Base-by-base conservation (phyloP, 495 filamentous ascomycete species). In the Trichoderma erinaceum region DNA sequence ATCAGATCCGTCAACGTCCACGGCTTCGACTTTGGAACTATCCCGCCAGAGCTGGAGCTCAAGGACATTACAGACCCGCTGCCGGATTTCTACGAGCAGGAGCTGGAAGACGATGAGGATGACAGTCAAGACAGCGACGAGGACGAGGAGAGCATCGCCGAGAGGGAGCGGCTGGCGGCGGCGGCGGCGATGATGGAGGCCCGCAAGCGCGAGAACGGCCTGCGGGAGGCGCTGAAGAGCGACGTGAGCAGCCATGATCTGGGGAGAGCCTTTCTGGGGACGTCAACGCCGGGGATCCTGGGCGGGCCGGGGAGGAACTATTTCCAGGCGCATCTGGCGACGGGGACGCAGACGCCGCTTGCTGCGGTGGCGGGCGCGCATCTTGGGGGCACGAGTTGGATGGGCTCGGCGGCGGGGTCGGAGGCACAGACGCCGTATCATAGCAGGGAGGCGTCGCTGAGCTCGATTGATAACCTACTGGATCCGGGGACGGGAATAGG, bases 1-100 rank as follows among this genome's bases (percentile, higher is more conserved):
- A 97, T 99, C 78, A 93, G 95, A 70, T 94, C 92, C 12, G 96
- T 99, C 48, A 88, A 93, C 23, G 92, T 97, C 32, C 94, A 97
- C 77, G 87, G 90, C 52, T 99, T 99, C 74, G 89, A 93, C 27
- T 98, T 99, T 73, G 95, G 95, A 25, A 85, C 81, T 2, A 86
- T 95, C 63, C 82, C 88, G 1, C 95, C 95, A 1, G 86, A 92
- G 68, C 80, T 99, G 29, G 92, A 96, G 75, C 87, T 99, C 56
- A 97, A 97, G 78, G 94, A 97, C 72, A 91, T 99, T 68, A 94
- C 93, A 73, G 94, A 98, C 76, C 95, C 95, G 0, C 86, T 97
- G 63, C 86, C 92, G 3, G 95, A 98, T 70, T 99, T 99, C 74
- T 99, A 99, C 80, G 96, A 97, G 72, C 90, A 92, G 71, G 89